These are phyloP conservation scores for Hypoxylon sp. DNA, from an alignment of 2,329 filamentous ascomycete species.

Conservation along the genomic window DNA sequence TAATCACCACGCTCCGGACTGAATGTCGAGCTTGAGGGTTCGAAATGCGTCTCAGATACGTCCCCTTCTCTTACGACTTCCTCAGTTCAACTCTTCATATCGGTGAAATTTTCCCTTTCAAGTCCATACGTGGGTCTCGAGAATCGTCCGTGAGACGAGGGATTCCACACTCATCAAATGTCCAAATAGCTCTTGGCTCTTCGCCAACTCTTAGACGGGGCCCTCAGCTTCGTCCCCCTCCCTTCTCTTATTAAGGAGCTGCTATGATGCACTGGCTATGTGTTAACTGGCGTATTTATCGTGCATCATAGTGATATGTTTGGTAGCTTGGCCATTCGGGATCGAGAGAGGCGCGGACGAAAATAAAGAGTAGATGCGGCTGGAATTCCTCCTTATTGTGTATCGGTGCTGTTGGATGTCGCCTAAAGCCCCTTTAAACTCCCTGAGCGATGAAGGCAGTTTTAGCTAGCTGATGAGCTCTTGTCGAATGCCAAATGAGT, in stretches of 20 bases:
- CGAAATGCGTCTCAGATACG: not conserved
- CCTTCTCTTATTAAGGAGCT: not conserved
- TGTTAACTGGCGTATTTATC: not conserved
- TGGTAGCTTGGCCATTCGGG: not conserved
- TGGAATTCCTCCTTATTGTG: not conserved
- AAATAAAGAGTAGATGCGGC: not conserved
- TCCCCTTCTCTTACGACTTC: not conserved
- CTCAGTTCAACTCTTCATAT: not conserved
- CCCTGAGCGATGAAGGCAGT: not conserved
- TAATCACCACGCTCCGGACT: not conserved
- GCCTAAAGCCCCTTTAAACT: not conserved
- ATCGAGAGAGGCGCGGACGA: not conserved
- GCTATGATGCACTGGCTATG: not conserved
- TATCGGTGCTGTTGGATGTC: slow-evolving; percentile 1
- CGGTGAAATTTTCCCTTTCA: not conserved
- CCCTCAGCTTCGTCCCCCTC: not conserved
- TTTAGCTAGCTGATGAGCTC: not conserved
- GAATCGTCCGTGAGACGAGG: not conserved
- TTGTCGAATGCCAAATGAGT: not conserved
- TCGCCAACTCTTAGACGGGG: not conserved
- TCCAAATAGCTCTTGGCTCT: not conserved
- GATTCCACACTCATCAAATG: not conserved
- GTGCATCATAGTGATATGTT: not conserved
- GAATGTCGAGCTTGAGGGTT: not conserved
- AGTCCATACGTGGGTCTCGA: not conserved